Percentiles rank a stretch among this genome's conserved stretches.
Conservation (phyloP, 2,329 filamentous ascomycete genomes). For the Penicillium sp. region DNA sequence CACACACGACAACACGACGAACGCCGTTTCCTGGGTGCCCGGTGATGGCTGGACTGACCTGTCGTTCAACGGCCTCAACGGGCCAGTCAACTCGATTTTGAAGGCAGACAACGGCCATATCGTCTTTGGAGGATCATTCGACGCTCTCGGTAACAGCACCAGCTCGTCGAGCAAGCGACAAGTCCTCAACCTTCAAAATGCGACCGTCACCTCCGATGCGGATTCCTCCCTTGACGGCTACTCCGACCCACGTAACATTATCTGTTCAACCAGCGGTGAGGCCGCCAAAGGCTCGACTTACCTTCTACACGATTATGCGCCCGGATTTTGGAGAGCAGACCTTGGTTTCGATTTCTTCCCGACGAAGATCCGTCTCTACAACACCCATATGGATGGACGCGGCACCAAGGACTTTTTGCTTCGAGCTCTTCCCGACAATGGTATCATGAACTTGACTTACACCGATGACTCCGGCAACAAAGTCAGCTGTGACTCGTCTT, state of each 20-base stretch:
- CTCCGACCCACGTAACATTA: conserved; percentile 74
- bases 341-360: conserved; percentile 85
- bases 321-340: conserved; percentile 80
- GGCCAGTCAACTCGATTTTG: conserved; percentile 81
- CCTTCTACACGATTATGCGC: conserved; percentile 72
- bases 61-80: conserved; percentile 93
- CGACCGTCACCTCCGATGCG: conserved; percentile 68
- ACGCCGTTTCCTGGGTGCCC: conserved; percentile 80
- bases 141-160: conserved; percentile 79
- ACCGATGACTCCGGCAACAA: conserved; percentile 70
- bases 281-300: conserved; percentile 77
- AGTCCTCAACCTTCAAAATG: conserved; percentile 79
- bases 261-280: conserved; percentile 72
- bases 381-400: conserved; percentile 79
- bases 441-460: conserved; percentile 96
- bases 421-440: conserved; percentile 79
- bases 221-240: conserved; percentile 65
- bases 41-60: conserved; percentile 73
- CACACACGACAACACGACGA: conserved; percentile 75
- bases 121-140: conserved; percentile 89
- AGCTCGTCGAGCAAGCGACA: conserved; percentile 63
- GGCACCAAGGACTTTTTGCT: conserved; percentile 88
- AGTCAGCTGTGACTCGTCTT: conserved; percentile 74
- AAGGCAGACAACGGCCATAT: conserved; percentile 80
- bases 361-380: conserved; percentile 83